These are phyloP conservation scores for Tephrocybe sp. DNA, from an alignment of 768 basidiomycete species.

Conservation along the genomic window DNA sequence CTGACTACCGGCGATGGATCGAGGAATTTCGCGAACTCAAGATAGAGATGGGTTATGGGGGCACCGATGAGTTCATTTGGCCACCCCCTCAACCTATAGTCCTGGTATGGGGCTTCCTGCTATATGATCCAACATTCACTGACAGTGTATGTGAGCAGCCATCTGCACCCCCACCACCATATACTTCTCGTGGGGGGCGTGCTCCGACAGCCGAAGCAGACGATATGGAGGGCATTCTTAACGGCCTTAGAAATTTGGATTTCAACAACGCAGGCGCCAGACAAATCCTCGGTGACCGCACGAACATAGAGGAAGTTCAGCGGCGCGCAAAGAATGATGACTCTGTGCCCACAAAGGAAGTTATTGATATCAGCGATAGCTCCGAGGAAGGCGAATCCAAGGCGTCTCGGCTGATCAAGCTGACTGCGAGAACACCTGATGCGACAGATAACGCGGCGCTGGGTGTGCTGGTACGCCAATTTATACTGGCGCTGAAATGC, in stretches of 20 bases:
- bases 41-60: constrained; percentile 52
- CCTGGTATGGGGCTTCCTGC: neutral
- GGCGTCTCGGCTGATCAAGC: constrained; percentile 47
- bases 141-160: constrained; percentile 3
- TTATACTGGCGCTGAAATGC: constrained; percentile 58
- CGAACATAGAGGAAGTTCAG: constrained; percentile 41
- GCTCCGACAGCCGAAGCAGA: constrained; percentile 30
- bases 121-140: neutral
- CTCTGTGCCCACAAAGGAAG: constrained; percentile 22
- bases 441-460: constrained; percentile 57
- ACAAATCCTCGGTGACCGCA: constrained; percentile 49
- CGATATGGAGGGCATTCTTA: constrained; percentile 55
- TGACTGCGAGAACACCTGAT: constrained; percentile 40
- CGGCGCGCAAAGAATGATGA: constrained; percentile 29
- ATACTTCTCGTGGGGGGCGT: constrained; percentile 35
- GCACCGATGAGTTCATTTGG: constrained; percentile 67
- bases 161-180: constrained; percentile 20
- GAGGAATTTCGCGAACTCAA: constrained; percentile 66
- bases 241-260: constrained; percentile 57
- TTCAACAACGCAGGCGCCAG: constrained; percentile 38
- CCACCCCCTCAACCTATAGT: constrained; percentile 50
- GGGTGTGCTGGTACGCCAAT: constrained; percentile 53
- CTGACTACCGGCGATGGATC: constrained; percentile 66
- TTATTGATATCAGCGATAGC: constrained; percentile 48
- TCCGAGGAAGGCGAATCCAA: constrained; percentile 43